A percentile compares a stretch with the other conserved stretches of the same genome.
Evolutionary conservation across 768 basidiomycete genomes (phyloP).

Genomic region (Calocera cornea): DNA sequence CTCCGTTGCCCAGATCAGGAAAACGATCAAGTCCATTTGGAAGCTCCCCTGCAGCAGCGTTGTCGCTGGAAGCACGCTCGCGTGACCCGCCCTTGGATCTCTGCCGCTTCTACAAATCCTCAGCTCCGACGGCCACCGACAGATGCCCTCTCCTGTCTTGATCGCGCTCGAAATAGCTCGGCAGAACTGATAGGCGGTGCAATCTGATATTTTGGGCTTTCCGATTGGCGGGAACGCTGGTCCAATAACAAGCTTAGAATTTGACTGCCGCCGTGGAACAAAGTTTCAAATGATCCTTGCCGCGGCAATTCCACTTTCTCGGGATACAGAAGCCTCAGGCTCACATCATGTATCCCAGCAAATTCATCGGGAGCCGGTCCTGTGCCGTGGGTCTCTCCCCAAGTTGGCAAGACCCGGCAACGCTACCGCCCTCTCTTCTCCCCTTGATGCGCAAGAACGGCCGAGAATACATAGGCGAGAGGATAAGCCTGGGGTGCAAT

Average conservation of each 20-base stretch:
- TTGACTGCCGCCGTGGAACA: no score
- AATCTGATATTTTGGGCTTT: not conserved
- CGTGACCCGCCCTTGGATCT: not conserved
- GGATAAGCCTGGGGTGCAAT: not conserved
- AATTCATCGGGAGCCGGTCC: not conserved
- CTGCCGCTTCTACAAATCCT: not conserved
- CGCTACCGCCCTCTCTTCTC: not conserved
- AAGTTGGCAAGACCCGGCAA: not conserved
- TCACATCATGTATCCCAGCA: not conserved
- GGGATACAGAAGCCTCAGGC: not conserved
- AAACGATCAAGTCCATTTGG: not conserved
- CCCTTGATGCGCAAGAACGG: not conserved
- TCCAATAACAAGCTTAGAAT: not conserved
- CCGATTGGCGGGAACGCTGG: not conserved
- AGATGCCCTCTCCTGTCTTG: not conserved
- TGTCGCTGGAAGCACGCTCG: not conserved
- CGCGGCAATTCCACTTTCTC: not conserved
- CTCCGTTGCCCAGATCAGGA: not conserved
- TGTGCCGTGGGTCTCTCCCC: not conserved
- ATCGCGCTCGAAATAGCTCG: not conserved
- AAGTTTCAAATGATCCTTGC: not conserved
- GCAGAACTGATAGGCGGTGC: not conserved
- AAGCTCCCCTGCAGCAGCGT: not conserved
- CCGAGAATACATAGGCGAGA: not conserved
- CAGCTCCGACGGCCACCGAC: not conserved